phyloP scores from a whole-genome alignment of 2,329 filamentous ascomycete species.

The Hypoxylon sp. region DNA sequence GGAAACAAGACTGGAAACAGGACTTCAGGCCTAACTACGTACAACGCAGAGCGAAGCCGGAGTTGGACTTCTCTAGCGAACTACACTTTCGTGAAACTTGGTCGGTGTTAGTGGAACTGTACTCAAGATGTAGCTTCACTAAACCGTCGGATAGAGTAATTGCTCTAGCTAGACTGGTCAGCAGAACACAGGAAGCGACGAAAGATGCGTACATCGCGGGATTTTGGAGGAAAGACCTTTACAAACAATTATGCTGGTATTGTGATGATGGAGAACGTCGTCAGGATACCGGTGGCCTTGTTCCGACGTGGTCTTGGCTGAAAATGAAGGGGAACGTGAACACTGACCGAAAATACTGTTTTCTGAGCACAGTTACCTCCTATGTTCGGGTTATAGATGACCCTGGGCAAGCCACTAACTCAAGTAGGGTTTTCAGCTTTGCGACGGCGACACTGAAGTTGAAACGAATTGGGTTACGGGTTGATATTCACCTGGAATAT shows the following conservation, averaged over 20 bases:
- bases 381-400: background rate
- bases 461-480: background rate
- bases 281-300: background rate
- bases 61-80: background rate
- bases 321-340: background rate
- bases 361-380: background rate
- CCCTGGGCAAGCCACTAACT: background rate
- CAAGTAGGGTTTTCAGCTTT: background rate
- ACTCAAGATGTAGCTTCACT: background rate
- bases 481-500: background rate
- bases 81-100: background rate
- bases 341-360: background rate
- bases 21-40: no score
- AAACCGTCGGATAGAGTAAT: background rate
- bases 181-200: background rate
- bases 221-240: background rate
- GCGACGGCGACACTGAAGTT: background rate
- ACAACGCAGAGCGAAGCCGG: background rate
- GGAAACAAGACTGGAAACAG: background rate
- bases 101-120: background rate
- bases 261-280: background rate
- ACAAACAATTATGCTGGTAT: background rate
- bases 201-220: background rate
- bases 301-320: constrained; percentile 1
- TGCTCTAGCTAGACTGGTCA: background rate